A percentile compares a stretch with the other conserved stretches of the same genome.
These are phyloP conservation scores for Penicillium coffeae DNA, from an alignment of 495 filamentous ascomycete species.

Conservation along the genomic window DNA sequence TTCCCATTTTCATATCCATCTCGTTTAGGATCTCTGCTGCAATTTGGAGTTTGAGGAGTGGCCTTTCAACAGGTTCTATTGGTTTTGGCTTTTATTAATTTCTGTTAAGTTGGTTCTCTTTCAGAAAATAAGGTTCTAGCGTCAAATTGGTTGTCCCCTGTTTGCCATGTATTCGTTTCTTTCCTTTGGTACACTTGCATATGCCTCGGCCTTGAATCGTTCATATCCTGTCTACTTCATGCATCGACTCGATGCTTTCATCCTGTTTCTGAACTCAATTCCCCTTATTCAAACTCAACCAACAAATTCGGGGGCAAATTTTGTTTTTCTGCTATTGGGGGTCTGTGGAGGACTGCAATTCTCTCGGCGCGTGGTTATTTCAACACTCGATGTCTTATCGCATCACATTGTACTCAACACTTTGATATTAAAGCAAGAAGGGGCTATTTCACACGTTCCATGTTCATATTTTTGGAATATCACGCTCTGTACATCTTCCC, in stretches of 20 bases:
- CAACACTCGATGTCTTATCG: slow-evolving; percentile 28
- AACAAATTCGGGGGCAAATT: slow-evolving; percentile 5
- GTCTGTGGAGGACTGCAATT: slow-evolving; percentile 6
- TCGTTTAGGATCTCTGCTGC: slow-evolving; percentile 25
- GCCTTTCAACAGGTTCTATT: slow-evolving; percentile 37
- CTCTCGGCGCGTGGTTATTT: slow-evolving; percentile 26
- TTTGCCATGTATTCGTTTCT: slow-evolving; percentile 2
- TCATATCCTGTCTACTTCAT: not conserved
- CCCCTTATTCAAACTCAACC: slow-evolving; percentile 1
- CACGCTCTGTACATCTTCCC: too few relatives aligned
- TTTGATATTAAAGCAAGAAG: not conserved
- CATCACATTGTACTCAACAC: slow-evolving; percentile 16
- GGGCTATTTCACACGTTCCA: slow-evolving; percentile 9
- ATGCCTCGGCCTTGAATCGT: slow-evolving; percentile 3
- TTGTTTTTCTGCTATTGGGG: slow-evolving; percentile 5
- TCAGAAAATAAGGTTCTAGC: slow-evolving; percentile 1
- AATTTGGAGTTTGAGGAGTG: slow-evolving; percentile 39
- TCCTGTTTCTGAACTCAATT: not conserved
- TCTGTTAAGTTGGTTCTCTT: too few relatives aligned
- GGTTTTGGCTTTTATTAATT: slow-evolving; percentile 6
- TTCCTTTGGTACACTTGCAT: slow-evolving; percentile 9
- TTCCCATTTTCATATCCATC: slow-evolving; percentile 11
- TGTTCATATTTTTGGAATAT: slow-evolving; percentile 4
- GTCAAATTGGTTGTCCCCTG: not conserved
- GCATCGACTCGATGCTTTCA: slow-evolving; percentile 8